Evolutionary conservation across 805 yeast species (phyloP).

Genomic region (Candida chauliodis): DNA sequence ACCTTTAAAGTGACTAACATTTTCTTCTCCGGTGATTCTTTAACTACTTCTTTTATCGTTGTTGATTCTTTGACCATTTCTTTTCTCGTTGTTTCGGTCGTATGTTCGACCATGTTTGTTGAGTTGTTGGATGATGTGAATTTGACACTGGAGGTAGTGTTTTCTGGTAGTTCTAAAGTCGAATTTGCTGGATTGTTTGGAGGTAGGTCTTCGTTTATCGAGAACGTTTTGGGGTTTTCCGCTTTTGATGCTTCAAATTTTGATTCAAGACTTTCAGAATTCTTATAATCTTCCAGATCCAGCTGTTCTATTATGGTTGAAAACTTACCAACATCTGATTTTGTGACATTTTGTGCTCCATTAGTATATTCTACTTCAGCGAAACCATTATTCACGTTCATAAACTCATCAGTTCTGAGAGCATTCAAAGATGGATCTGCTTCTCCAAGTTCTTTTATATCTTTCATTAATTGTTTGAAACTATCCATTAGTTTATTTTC

Average conservation of each 20-base stretch:
- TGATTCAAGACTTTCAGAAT: not conserved
- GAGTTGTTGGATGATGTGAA: not conserved
- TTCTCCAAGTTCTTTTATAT: no score
- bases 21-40: not conserved
- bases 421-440: no score
- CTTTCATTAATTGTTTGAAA: no score
- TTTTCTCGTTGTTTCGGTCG: not conserved
- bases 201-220: no score
- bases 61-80: no score
- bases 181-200: no score
- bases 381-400: no score
- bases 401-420: no score
- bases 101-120: no score
- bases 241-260: not conserved
- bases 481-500: no score
- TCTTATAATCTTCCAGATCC: not conserved
- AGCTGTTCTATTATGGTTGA: slow-evolving; percentile 6
- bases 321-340: not conserved
- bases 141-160: not conserved
- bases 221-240: not conserved
- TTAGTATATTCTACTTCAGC: no score
- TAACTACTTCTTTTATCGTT: not conserved
- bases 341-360: not conserved
- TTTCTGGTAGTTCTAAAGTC: not conserved
- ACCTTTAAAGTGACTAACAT: slow-evolving; percentile 1